Percentiles rank a stretch among this genome's conserved stretches.
phyloP scores from a whole-genome alignment of 495 filamentous ascomycete genomes.

The Beverwykella pulmonaria region DNA sequence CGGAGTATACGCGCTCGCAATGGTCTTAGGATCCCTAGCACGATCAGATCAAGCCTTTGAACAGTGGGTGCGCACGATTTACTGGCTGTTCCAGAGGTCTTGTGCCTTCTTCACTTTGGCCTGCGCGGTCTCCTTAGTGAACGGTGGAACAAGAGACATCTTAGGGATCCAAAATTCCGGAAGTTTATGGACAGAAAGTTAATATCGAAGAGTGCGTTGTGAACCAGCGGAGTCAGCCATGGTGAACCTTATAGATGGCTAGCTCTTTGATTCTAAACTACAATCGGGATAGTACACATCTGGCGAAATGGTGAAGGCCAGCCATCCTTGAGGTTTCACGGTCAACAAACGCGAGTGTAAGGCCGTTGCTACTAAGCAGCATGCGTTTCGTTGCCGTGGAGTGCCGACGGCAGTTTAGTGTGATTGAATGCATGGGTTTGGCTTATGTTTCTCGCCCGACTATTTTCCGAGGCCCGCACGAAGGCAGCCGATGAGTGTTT shows the following conservation, averaged over 20 bases:
- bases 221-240: neutral
- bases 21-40: conserved; percentile 60
- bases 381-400: neutral
- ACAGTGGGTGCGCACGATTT: conserved; percentile 22
- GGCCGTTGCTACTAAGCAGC: neutral
- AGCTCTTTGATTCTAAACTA: neutral
- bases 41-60: conserved; percentile 18
- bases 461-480: conserved; percentile 1
- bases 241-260: neutral
- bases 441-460: neutral
- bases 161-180: neutral
- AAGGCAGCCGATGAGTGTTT: neutral
- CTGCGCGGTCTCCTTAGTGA: conserved; percentile 71
- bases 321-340: neutral
- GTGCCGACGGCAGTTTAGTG: neutral
- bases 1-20: conserved; percentile 73
- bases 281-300: neutral
- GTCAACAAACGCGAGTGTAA: neutral
- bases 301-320: neutral
- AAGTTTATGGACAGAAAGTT: neutral
- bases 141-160: conserved; percentile 74
- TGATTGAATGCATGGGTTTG: neutral
- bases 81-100: conserved; percentile 83
- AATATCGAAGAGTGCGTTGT: neutral
- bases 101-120: conserved; percentile 87